These are phyloP conservation scores for Acanthamoeba triangularis DNA, from an alignment of 208 protist genomes.

Conservation along the genomic window DNA sequence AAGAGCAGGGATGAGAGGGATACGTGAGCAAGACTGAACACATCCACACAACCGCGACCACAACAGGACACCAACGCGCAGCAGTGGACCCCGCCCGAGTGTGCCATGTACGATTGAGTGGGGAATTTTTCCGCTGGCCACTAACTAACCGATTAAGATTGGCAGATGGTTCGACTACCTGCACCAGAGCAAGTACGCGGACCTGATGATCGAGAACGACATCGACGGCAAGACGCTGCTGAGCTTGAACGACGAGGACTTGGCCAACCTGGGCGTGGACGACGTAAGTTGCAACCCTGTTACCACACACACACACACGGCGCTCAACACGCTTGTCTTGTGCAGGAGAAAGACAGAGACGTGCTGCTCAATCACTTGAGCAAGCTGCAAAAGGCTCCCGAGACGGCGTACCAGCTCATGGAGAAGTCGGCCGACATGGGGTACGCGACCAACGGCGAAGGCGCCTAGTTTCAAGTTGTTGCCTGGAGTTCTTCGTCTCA, in stretches of 20 bases:
- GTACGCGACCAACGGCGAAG: no score
- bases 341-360: neutral
- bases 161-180: slow-evolving; percentile 55
- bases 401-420: slow-evolving; percentile 3
- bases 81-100: slow-evolving; percentile 64
- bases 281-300: neutral
- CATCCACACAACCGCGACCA: neutral
- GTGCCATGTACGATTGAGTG: neutral
- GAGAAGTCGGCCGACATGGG: no score
- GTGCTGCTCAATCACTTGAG: neutral
- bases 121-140: neutral
- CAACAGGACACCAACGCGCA: slow-evolving; percentile 12
- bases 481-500: no score
- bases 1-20: neutral
- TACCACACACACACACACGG: no score
- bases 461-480: no score
- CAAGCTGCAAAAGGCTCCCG: slow-evolving; percentile 17
- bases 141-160: neutral
- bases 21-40: neutral
- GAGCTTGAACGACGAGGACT: slow-evolving; percentile 32
- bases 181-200: slow-evolving; percentile 21
- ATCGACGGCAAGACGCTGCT: slow-evolving; percentile 47
- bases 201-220: slow-evolving; percentile 54
- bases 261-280: slow-evolving; percentile 22
- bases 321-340: neutral